A percentile compares a stretch with the other conserved stretches of the same genome.
These are phyloP conservation scores for Podosphaera fusca DNA, from an alignment of 2,329 filamentous ascomycete species.

Conservation along the genomic window DNA sequence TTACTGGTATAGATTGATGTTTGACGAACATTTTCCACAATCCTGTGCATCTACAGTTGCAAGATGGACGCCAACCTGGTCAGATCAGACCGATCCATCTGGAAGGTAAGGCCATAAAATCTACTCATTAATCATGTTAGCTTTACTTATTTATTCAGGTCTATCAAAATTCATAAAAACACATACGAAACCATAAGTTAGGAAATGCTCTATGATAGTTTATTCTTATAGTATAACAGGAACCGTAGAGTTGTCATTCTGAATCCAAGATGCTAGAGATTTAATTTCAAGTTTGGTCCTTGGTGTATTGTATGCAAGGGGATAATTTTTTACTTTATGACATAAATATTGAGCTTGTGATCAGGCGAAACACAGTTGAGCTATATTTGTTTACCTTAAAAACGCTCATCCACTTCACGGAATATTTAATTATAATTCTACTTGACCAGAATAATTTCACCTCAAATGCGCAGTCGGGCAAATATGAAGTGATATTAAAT, in stretches of 20 bases:
- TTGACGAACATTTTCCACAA: slow-evolving; percentile 92
- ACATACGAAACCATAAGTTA: slow-evolving; percentile 33
- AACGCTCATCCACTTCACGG: no score
- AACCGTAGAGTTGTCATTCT: no score
- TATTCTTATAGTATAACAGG: no score
- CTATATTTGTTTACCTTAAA: no score
- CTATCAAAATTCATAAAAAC: slow-evolving; percentile 50
- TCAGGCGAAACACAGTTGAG: no score
- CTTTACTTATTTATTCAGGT: slow-evolving; percentile 23
- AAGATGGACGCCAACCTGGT: slow-evolving; percentile 96
- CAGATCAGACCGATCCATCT: slow-evolving; percentile 83
- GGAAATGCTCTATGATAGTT: slow-evolving; percentile 5
- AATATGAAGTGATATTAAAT: slow-evolving; percentile 1
- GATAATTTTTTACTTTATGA: no score
- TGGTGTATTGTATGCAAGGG: no score
- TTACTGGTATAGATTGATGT: slow-evolving; percentile 97
- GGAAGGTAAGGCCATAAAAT: slow-evolving; percentile 24
- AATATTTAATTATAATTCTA: no score
- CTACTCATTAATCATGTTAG: not conserved
- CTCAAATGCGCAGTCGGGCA: not conserved
- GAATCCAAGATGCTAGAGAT: no score
- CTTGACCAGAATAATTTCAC: no score
- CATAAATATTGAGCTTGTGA: no score
- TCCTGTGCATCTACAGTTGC: slow-evolving; percentile 81
- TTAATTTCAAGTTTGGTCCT: no score